Conservation (phyloP, 371 early-diverging fungal species). For the Apophysomyces ossiformis region DNA sequence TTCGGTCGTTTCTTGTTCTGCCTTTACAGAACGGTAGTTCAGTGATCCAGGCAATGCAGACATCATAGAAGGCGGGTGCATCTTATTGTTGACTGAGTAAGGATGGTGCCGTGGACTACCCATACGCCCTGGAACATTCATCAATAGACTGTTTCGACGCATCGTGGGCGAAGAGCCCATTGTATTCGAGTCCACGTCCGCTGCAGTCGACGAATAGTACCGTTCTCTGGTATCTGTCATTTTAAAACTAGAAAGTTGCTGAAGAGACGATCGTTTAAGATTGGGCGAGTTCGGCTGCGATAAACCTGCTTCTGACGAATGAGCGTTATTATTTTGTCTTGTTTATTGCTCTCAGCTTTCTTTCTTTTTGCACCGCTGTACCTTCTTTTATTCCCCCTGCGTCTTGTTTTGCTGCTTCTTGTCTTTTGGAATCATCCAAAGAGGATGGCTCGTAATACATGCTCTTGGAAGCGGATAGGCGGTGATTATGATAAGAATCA, state of each 20-base stretch:
- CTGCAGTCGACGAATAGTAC: background rate
- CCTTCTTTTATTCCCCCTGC: background rate
- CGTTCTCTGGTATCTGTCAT: constrained; percentile 5
- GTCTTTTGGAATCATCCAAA: background rate
- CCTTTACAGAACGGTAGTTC: background rate
- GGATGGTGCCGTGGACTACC: constrained; percentile 6
- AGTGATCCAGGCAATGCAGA: constrained; percentile 6
- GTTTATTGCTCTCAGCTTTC: background rate
- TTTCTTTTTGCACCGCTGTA: background rate
- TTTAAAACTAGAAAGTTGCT: background rate
- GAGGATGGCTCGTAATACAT: constrained; percentile 1
- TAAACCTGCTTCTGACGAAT: background rate
- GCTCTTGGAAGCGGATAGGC: background rate
- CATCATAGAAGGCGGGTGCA: constrained; percentile 16
- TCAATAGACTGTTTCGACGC: constrained; percentile 1
- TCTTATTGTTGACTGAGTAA: constrained; percentile 3
- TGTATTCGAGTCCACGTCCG: background rate
- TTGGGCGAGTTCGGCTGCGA: background rate
- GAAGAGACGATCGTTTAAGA: constrained; percentile 7
- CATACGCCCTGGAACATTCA: constrained; percentile 2
- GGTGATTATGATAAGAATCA: background rate
- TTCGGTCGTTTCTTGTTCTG: background rate
- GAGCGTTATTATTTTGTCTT: background rate
- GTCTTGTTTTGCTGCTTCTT: background rate
- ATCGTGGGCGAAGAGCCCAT: background rate